phyloP scores from a whole-genome alignment of 2,329 filamentous ascomycete species.

The Aspergillus neoniger region DNA sequence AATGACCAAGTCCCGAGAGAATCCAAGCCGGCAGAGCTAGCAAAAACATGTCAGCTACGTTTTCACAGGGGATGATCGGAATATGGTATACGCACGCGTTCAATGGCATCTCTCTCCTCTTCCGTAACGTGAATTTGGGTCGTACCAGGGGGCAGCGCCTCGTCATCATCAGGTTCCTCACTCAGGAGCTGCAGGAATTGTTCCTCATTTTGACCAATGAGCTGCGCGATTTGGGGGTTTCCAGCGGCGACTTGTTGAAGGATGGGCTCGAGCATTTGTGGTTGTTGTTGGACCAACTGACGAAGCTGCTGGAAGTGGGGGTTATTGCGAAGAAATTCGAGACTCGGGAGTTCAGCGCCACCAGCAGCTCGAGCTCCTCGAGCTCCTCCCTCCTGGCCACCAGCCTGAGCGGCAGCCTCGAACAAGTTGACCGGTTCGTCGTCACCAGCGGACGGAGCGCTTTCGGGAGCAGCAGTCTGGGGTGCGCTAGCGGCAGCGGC shows the following conservation, averaged over 20 bases:
- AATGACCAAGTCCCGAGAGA: constrained; percentile 88
- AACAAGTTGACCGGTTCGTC: constrained; percentile 82
- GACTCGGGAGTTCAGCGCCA: constrained; percentile 67
- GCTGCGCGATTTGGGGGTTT: constrained; percentile 88
- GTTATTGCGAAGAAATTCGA: constrained; percentile 93
- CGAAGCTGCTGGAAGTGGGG: constrained; percentile 97
- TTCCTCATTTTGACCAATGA: constrained; percentile 89
- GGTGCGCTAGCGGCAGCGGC: constrained; percentile 48
- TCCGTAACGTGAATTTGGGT: constrained; percentile 90
- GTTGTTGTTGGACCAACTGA: constrained; percentile 95
- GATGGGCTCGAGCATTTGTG: constrained; percentile 97
- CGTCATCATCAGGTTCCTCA: constrained; percentile 73
- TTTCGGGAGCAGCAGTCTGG: constrained; percentile 34
- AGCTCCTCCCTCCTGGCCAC: constrained; percentile 45
- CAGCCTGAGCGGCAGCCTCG: constrained; percentile 82
- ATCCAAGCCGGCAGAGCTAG: constrained; percentile 87
- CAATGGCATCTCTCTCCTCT: constrained; percentile 95
- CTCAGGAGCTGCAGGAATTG: constrained; percentile 89
- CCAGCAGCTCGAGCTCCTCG: constrained; percentile 43
- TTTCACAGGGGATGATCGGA: constrained; percentile 2
- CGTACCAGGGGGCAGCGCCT: constrained; percentile 74
- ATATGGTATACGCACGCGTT: constrained; percentile 66
- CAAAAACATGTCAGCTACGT: constrained; percentile 20
- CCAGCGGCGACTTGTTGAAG: constrained; percentile 92
- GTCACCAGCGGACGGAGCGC: constrained; percentile 41